phyloP scores from a whole-genome alignment of 106 monocot genomes.

The Amphibolis antarctica region DNA sequence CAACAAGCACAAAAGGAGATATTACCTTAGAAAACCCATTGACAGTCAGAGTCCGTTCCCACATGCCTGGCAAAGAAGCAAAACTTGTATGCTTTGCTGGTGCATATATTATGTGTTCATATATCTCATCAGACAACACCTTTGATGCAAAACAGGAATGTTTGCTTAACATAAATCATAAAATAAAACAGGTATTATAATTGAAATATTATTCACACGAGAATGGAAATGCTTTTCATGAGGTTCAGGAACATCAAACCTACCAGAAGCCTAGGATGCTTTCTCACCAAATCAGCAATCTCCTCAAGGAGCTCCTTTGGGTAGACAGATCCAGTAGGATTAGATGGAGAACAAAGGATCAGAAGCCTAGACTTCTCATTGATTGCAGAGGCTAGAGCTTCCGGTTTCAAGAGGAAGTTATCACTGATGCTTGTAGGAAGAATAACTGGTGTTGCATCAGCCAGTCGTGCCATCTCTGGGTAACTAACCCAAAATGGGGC shows the following conservation, averaged over 20 bases:
- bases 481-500: constrained; percentile 97
- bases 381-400: constrained; percentile 46
- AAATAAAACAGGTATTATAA: not conserved
- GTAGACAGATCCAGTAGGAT: constrained; percentile 95
- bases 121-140: constrained; percentile 98
- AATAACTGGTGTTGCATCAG: constrained; percentile 76
- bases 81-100: constrained; percentile 93
- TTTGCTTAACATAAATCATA: not conserved
- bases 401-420: constrained; percentile 65
- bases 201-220: not conserved
- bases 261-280: constrained; percentile 86
- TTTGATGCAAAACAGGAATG: constrained; percentile 17
- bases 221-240: not conserved
- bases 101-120: constrained; percentile 93
- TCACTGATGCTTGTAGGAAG: constrained; percentile 71
- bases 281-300: constrained; percentile 83
- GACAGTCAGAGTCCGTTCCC: constrained; percentile 88
- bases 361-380: constrained; percentile 84
- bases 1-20: not conserved
- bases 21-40: constrained; percentile 98
- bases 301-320: constrained; percentile 73
- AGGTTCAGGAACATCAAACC: constrained; percentile 7
- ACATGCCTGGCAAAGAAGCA: constrained; percentile 97
- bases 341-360: constrained; percentile 91
- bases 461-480: constrained; percentile 94